phyloP scores from a whole-genome alignment of 1,284 basidiomycete genomes.

The Neonothopanus nambi region DNA sequence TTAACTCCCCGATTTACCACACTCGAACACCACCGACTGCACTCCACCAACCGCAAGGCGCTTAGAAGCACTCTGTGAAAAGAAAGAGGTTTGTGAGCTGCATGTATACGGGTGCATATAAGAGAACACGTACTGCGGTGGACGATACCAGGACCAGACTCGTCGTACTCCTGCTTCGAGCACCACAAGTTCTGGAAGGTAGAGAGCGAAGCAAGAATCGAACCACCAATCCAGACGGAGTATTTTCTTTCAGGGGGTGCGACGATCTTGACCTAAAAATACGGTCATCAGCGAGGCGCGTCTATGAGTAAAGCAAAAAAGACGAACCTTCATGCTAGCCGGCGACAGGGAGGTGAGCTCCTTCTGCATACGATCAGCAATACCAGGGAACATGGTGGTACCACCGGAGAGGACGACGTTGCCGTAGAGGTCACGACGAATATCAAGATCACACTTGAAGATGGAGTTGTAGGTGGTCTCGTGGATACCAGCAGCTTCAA shows the following conservation, averaged over 20 bases:
- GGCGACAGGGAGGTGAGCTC: conserved; percentile 76
- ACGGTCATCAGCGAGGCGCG: background rate
- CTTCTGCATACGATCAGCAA: conserved; percentile 84
- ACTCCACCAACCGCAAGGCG: background rate
- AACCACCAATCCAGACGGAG: conserved; percentile 54
- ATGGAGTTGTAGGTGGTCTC: conserved; percentile 82
- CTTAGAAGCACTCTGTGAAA: conserved; percentile 12
- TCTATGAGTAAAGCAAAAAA: conserved; percentile 26
- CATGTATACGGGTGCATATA: background rate
- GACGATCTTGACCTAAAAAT: conserved; percentile 16
- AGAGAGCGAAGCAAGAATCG: conserved; percentile 46
- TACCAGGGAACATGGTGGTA: conserved; percentile 87
- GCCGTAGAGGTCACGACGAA: conserved; percentile 77
- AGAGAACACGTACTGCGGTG: conserved; percentile 15
- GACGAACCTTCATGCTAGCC: conserved; percentile 60
- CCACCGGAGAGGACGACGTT: conserved; percentile 86
- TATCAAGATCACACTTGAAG: conserved; percentile 57
- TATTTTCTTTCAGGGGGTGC: conserved; percentile 16
- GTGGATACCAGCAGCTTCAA: conserved; percentile 80
- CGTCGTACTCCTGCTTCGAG: no score
- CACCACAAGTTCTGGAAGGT: conserved; percentile 20
- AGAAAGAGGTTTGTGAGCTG: background rate
- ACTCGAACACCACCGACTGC: no score
- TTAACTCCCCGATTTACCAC: no score
- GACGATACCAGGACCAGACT: conserved; percentile 19